Base-by-base conservation (phyloP, 2,329 filamentous ascomycete species). In the Cladosporium oxysporum region DNA sequence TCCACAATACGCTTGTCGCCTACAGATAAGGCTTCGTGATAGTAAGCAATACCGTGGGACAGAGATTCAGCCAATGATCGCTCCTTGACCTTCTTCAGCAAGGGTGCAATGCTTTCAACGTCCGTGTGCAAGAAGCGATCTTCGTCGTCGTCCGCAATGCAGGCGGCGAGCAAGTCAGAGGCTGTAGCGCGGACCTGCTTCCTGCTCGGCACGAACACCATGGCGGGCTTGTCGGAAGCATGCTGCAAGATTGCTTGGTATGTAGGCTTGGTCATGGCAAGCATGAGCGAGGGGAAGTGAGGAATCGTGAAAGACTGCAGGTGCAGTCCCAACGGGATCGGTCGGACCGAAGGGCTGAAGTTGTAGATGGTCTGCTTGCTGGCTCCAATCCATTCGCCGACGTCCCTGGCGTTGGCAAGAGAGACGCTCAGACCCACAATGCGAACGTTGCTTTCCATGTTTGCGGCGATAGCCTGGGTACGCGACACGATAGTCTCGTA, bases 311-410 rank as follows among this genome's bases (percentile, higher is more conserved):
- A 99, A 1, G 93, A 94, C 79, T 99, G 95, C 58, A 99, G 90
- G 76, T 97, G 93, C 66, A 99, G 86, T 77, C 98, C 94, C 35
- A 99, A 82, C 26, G 94, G 93, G 21, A 97, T 88, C 1, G 93
- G 91, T 65, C 96, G 90, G 68, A 94, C 89, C 74, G 94, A 90
- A 2, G 95, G 95, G 73, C 92, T 97, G 82, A 99, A 99, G 81
- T 99, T 99, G 84, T 94, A 99, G 69, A 97, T 97, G 58, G 95
- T 96, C 77, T 99, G 95, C 82, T 97, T 98, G 78, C 89, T 96
- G 8, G 94, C 95, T 71, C 96, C 95, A 71, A 99, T 93, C 95
- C 95, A 99, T 79, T 97, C 95, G 61, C 94, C 94, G 73, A 99
- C 87, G 74, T 99, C 95, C 66, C 93, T 88, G 59, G 94, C 93